These are phyloP conservation scores for Trichomonas gallinae DNA, from an alignment of 208 protist genomes.

Conservation along the genomic window DNA sequence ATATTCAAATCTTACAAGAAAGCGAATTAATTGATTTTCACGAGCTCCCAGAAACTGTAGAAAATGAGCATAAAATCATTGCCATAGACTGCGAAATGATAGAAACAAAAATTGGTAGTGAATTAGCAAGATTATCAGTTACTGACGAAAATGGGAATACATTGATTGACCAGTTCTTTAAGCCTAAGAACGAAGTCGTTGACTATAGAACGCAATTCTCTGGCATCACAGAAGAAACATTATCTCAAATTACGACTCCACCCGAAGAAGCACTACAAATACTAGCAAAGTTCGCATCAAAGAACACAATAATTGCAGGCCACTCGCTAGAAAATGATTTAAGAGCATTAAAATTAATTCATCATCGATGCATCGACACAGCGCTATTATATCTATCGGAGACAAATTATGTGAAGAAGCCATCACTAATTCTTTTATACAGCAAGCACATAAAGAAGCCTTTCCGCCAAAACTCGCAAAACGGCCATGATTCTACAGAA, in stretches of 20 bases:
- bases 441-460: neutral
- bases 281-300: neutral
- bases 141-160: neutral
- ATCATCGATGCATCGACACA: slow-evolving; percentile 32
- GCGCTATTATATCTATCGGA: slow-evolving; percentile 21
- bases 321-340: slow-evolving; percentile 43
- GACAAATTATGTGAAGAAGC: neutral
- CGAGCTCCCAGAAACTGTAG: neutral
- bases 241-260: neutral
- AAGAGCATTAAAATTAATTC: slow-evolving; percentile 16
- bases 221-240: slow-evolving; percentile 37
- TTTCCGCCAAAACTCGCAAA: neutral
- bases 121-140: slow-evolving; percentile 29
- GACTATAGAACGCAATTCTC: slow-evolving; percentile 32
- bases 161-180: slow-evolving; percentile 25
- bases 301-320: slow-evolving; percentile 33
- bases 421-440: neutral
- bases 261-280: neutral
- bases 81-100: slow-evolving; percentile 38
- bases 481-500: neutral
- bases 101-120: slow-evolving; percentile 18
- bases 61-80: neutral
- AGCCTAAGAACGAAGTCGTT: slow-evolving; percentile 2
- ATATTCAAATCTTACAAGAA: neutral
- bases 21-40: neutral